A percentile compares a stretch with the other conserved stretches of the same genome.
These are phyloP conservation scores for Ustilago crameri DNA, from an alignment of 1,284 basidiomycete genomes.

Conservation along the genomic window DNA sequence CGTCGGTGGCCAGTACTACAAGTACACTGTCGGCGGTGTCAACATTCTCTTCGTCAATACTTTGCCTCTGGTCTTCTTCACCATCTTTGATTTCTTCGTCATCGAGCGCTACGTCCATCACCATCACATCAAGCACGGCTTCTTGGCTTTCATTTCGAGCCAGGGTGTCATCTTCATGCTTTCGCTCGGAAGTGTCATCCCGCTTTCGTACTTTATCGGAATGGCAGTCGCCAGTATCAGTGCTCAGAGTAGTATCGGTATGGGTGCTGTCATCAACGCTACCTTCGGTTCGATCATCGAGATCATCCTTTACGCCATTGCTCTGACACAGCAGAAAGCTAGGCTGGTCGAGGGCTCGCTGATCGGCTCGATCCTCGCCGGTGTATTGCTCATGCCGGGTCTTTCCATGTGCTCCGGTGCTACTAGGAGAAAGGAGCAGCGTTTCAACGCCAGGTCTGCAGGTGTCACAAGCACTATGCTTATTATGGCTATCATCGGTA, in stretches of 20 bases:
- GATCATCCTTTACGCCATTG: slow-evolving; percentile 91
- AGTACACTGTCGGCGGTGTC: slow-evolving; percentile 98
- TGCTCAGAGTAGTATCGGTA: slow-evolving; percentile 96
- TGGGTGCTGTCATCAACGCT: slow-evolving; percentile 99
- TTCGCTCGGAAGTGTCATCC: slow-evolving; percentile 90
- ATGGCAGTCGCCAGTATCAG: slow-evolving; percentile 99
- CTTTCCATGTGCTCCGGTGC: slow-evolving; percentile 97
- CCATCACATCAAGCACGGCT: slow-evolving; percentile 72
- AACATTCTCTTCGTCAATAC: slow-evolving; percentile 99
- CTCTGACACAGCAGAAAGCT: slow-evolving; percentile 87
- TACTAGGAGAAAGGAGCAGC: slow-evolving; percentile 89
- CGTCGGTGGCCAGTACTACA: slow-evolving; percentile 92
- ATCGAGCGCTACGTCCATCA: slow-evolving; percentile 79
- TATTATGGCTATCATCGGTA: slow-evolving; percentile 99
- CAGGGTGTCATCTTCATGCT: slow-evolving; percentile 85
- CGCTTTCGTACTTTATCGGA: slow-evolving; percentile 97
- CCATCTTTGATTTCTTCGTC: slow-evolving; percentile 90
- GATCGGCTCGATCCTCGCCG: slow-evolving; percentile 90
- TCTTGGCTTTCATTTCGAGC: slow-evolving; percentile 79
- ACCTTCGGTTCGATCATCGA: slow-evolving; percentile 99
- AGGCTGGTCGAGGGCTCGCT: slow-evolving; percentile 96
- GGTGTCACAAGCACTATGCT: slow-evolving; percentile 99
- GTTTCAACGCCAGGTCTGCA: slow-evolving; percentile 97
- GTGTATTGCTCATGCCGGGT: slow-evolving; percentile 96
- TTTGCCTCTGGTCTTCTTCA: slow-evolving; percentile 91